Base-by-base conservation (phyloP, 192 early-diverging fungal genomes). In the Entomortierella chlamydospora region DNA sequence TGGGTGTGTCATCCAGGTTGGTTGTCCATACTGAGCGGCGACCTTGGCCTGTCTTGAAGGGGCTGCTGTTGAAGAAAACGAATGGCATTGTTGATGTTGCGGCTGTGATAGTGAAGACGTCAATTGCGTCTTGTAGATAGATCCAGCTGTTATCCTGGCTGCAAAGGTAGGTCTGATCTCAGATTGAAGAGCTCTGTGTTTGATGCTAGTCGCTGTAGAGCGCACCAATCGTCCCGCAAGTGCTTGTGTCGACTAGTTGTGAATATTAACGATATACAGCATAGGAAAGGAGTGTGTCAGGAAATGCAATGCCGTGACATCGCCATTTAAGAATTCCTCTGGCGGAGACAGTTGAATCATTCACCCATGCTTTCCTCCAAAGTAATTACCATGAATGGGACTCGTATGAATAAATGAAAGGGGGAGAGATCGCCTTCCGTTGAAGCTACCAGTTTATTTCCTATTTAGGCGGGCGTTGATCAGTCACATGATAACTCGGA, bases 1-100 rank as follows among this genome's bases (percentile, higher is more conserved):
- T 1, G 96, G 94, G 61, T 97, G 97, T 10, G 93, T 94, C 33
- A 89, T 74, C 52, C 88, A 89, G 5, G 92, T 89, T 11, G 95
- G 93, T 76, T 98, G 97, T 11, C 97, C 97, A 73, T 76, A 84
- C 11, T 65, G 61, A n/a, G 72, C 20, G 20, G 64, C 34, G 3
- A 34, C 25, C 31, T 51, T 53, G 29, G 17, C 25, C 28, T 29
- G 55, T 17, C 34, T 33, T 15, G 22, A 23, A 20, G 10, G 18
- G 23, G 64, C 23, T 13, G 63, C 12, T 4, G 58, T 25, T 11
- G 72, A 64, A n/a, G 65, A 74, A 43, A 59, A 58, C 9, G 71
- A 58, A 30, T 22, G 28, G 17, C 13, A 22, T 33, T 15, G 23
- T 64, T 47, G 70, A 6, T 15, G 29, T 15, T 39, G 52, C n/a